These are phyloP conservation scores for Vinca major DNA, from an alignment of 305 asterid genomes.

Conservation along the genomic window DNA sequence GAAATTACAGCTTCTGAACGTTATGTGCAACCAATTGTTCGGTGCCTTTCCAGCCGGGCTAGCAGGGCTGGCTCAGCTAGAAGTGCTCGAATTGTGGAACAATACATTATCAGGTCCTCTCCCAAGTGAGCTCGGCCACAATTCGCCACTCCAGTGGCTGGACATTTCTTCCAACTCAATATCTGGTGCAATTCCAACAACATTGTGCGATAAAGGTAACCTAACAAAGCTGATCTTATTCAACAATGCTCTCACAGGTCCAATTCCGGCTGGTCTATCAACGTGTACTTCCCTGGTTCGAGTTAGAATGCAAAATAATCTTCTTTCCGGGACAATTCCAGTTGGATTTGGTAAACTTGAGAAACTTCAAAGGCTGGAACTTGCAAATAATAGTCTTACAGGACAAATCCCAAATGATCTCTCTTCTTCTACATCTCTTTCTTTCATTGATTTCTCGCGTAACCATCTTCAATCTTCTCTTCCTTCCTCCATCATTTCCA, in stretches of 20 bases:
- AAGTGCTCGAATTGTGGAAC: constrained; percentile 79
- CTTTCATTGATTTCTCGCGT: constrained; percentile 69
- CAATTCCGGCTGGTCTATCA: constrained; percentile 57
- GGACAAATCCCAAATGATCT: constrained; percentile 77
- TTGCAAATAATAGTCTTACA: constrained; percentile 55
- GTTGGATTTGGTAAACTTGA: constrained; percentile 61
- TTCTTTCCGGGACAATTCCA: constrained; percentile 62
- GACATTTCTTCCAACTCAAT: constrained; percentile 67
- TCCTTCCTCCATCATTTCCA: constrained; percentile 60
- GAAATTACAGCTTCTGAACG: constrained; percentile 55
- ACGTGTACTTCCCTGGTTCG: constrained; percentile 59
- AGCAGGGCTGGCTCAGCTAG: constrained; percentile 35
- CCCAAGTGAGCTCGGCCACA: constrained; percentile 56
- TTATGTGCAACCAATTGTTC: constrained; percentile 59
- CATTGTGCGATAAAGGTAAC: constrained; percentile 53
- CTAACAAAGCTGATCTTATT: constrained; percentile 78
- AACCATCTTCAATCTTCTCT: constrained; percentile 63
- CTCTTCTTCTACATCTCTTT: constrained; percentile 56
- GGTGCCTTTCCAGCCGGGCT: constrained; percentile 50
- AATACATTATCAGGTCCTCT: constrained; percentile 59
- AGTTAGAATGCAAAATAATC: constrained; percentile 65
- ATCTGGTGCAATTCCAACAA: constrained; percentile 52
- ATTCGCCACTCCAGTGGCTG: constrained; percentile 64
- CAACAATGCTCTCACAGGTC: constrained; percentile 70
- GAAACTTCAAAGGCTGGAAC: constrained; percentile 61